Evolutionary conservation across 306 rosid species (phyloP).

Genomic region (Medicago arabica): DNA sequence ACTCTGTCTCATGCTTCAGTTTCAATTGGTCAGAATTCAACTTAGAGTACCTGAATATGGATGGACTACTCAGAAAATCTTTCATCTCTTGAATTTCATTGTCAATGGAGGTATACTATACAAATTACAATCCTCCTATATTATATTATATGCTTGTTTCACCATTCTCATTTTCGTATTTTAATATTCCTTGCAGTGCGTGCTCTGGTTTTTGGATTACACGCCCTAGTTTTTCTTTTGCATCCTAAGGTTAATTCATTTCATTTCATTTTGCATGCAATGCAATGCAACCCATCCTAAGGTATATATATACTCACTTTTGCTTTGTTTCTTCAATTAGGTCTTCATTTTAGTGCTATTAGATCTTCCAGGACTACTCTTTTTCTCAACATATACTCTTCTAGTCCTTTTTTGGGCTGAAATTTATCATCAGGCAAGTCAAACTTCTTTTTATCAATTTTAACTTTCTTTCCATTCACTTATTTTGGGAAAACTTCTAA

Average conservation of each 20-base stretch:
- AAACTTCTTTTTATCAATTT: conserved; percentile 17
- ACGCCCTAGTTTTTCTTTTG: conserved; percentile 68
- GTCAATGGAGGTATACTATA: conserved; percentile 79
- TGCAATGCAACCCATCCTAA: no score
- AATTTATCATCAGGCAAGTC: conserved; percentile 91
- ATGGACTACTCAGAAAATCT: conserved; percentile 97
- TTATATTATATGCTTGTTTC: not conserved
- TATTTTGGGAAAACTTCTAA: no score
- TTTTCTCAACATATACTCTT: conserved; percentile 92
- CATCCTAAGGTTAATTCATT: conserved; percentile 74
- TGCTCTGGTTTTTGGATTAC: conserved; percentile 90
- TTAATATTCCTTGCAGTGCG: conserved; percentile 69
- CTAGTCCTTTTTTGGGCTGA: conserved; percentile 98
- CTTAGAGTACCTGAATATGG: conserved; percentile 94
- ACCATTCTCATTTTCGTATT: not conserved
- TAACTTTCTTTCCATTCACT: no score
- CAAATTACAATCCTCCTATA: no score
- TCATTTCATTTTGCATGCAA: not conserved
- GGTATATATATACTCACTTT: conserved; percentile 39
- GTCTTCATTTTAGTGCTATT: conserved; percentile 63
- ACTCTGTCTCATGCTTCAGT: conserved; percentile 43
- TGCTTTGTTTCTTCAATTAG: conserved; percentile 55
- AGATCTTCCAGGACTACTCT: conserved; percentile 90
- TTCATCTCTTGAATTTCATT: conserved; percentile 95
- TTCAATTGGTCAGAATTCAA: conserved; percentile 91